Evolutionary conservation across 2,329 filamentous ascomycete genomes (phyloP).

Genomic region (Teratosphaeriaceae sp.): DNA sequence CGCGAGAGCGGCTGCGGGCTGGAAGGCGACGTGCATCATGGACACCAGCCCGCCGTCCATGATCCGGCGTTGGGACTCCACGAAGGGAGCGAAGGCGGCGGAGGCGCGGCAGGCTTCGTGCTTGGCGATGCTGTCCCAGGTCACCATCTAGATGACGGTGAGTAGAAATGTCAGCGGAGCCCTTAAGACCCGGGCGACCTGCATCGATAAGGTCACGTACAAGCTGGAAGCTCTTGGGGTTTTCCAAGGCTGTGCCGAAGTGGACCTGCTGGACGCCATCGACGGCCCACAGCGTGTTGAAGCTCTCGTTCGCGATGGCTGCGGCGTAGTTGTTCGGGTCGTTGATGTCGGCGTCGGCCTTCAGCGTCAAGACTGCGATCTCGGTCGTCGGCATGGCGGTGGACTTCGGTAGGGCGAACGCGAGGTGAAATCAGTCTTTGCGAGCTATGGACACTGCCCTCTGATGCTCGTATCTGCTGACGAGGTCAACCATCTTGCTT

Average conservation of each 20-base stretch:
- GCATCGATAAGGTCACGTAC: too few species aligned
- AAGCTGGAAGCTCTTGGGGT: constrained; percentile 30
- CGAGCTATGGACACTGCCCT: too few species aligned
- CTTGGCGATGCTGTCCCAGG: constrained; percentile 35
- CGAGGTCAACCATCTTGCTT: too few species aligned
- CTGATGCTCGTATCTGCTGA: too few species aligned
- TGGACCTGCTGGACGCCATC: constrained; percentile 30
- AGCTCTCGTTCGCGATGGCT: constrained; percentile 25
- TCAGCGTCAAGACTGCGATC: too few species aligned
- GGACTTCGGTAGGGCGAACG: too few species aligned
- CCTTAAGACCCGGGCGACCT: constrained; percentile 12
- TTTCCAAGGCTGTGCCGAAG: constrained; percentile 36
- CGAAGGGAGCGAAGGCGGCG: constrained; percentile 34
- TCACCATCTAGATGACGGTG: constrained; percentile 20
- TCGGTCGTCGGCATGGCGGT: too few species aligned
- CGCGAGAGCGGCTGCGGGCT: constrained; percentile 12
- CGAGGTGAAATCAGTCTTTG: too few species aligned
- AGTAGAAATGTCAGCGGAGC: neutral
- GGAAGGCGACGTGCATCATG: constrained; percentile 32
- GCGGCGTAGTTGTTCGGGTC: constrained; percentile 23
- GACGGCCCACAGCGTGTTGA: constrained; percentile 30
- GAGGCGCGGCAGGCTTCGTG: constrained; percentile 37
- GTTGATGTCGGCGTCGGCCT: constrained; percentile 28
- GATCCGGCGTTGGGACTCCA: constrained; percentile 26
- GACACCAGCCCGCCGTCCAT: constrained; percentile 12